A percentile compares a stretch with the other conserved stretches of the same genome.
Evolutionary conservation across 1,284 basidiomycete genomes (phyloP).

Genomic region (Pulchroboletus neoregius): DNA sequence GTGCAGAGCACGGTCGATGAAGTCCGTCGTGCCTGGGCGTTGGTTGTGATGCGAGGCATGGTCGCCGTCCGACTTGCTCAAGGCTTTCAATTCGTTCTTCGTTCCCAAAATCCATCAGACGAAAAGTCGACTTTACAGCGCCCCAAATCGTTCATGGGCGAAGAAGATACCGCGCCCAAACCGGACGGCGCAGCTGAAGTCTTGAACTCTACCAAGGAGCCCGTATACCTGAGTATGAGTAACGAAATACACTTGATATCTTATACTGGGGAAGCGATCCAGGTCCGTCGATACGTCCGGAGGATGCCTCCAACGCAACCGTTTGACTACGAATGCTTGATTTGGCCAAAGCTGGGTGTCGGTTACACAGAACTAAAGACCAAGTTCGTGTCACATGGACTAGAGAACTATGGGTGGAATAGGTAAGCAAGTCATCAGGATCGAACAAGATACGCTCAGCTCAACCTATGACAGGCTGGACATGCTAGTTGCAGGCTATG

Average conservation of each 20-base stretch:
- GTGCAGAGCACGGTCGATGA: slow-evolving; percentile 50
- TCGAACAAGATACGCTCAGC: background rate
- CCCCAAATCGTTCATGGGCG: slow-evolving; percentile 52
- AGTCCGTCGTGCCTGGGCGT: slow-evolving; percentile 65
- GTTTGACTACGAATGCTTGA: slow-evolving; percentile 81
- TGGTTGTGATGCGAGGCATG: slow-evolving; percentile 92
- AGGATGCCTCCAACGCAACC: slow-evolving; percentile 62
- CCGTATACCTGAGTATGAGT: slow-evolving; percentile 90
- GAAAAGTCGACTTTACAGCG: slow-evolving; percentile 38
- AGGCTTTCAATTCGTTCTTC: slow-evolving; percentile 93
- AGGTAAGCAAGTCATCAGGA: slow-evolving; percentile 41
- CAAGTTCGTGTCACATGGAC: slow-evolving; percentile 73
- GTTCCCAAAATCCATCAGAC: slow-evolving; percentile 36
- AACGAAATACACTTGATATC: slow-evolving; percentile 94
- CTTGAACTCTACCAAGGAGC: slow-evolving; percentile 59
- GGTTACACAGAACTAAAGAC: slow-evolving; percentile 82
- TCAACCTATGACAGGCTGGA: slow-evolving; percentile 47
- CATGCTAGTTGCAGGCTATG: slow-evolving; percentile 85
- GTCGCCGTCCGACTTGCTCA: slow-evolving; percentile 88
- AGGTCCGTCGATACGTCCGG: slow-evolving; percentile 85
- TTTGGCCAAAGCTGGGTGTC: slow-evolving; percentile 88
- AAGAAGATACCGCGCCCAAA: slow-evolving; percentile 53
- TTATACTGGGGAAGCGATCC: slow-evolving; percentile 83
- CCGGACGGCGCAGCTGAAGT: slow-evolving; percentile 72
- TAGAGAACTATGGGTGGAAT: slow-evolving; percentile 83